A percentile compares a stretch with the other conserved stretches of the same genome.
phyloP scores from a whole-genome alignment of 352 stramenopile species.

The Phytophthora citricola region DNA sequence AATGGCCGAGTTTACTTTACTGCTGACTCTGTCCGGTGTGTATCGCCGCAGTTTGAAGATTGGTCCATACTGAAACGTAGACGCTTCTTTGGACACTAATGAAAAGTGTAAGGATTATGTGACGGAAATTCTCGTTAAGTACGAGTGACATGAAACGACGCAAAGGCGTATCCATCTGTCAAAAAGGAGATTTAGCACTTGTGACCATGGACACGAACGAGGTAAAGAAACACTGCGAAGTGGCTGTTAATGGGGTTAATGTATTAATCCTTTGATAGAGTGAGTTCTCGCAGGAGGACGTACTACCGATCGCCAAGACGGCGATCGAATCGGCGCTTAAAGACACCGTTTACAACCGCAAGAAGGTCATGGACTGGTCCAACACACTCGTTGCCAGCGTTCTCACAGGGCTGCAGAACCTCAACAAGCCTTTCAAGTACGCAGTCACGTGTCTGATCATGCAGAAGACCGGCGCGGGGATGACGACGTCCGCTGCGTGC shows the following conservation, averaged over 20 bases:
- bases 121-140: neutral
- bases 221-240: conserved; percentile 12
- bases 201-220: conserved; percentile 56
- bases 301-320: conserved; percentile 78
- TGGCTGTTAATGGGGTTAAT: neutral
- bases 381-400: conserved; percentile 84
- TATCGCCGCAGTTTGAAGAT: conserved; percentile 1
- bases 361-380: conserved; percentile 88
- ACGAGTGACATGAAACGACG: conserved; percentile 33
- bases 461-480: conserved; percentile 82
- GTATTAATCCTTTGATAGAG: conserved; percentile 40
- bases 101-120: too few species aligned
- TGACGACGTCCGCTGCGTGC: conserved; percentile 75
- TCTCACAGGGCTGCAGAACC: conserved; percentile 81
- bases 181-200: neutral
- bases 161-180: conserved; percentile 17
- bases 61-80: neutral
- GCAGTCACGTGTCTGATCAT: conserved; percentile 88
- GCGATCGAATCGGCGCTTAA: conserved; percentile 82
- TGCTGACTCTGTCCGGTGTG: conserved; percentile 6
- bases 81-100: conserved; percentile 17
- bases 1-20: too few species aligned
- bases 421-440: conserved; percentile 91
- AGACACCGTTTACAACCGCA: conserved; percentile 86
- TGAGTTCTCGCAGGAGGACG: conserved; percentile 81